These are phyloP conservation scores for Leucogyrophana mollusca DNA, from an alignment of 768 basidiomycete species.

Conservation along the genomic window DNA sequence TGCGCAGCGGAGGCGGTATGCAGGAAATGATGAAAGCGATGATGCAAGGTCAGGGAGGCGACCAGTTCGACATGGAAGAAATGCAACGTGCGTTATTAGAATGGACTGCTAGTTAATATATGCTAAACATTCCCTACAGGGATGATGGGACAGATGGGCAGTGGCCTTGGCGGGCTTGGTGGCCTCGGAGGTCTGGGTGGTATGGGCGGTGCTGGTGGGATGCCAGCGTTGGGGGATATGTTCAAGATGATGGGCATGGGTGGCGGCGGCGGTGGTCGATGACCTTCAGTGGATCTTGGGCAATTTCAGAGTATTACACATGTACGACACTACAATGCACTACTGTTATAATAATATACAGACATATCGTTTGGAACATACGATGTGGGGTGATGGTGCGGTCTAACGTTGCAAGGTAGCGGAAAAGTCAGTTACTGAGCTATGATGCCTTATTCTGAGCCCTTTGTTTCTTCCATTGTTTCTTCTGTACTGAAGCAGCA, in stretches of 20 bases:
- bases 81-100: conserved; percentile 72
- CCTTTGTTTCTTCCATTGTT: conserved; percentile 48
- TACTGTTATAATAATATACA: conserved; percentile 14
- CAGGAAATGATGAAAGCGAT: conserved; percentile 98
- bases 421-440: conserved; percentile 15
- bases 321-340: conserved; percentile 17
- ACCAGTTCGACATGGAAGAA: conserved; percentile 90
- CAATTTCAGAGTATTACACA: conserved; percentile 10
- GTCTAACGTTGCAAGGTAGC: conserved; percentile 4
- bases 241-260: conserved; percentile 90
- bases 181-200: conserved; percentile 50
- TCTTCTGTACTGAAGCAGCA: conserved; percentile 63
- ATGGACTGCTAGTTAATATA: conserved; percentile 2
- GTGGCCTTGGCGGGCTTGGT: conserved; percentile 39
- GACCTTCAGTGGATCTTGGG: conserved; percentile 9
- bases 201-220: conserved; percentile 55
- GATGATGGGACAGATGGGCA: conserved; percentile 90
- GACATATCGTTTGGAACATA: conserved; percentile 21
- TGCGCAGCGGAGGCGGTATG: conserved; percentile 83
- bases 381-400: conserved; percentile 18
- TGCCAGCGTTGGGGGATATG: conserved; percentile 75
- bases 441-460: conserved; percentile 19
- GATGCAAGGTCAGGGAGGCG: conserved; percentile 94
- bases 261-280: conserved; percentile 36
- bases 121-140: conserved; percentile 39